These are phyloP conservation scores for Cercospora sp. DNA, from an alignment of 2,329 filamentous ascomycete species.

Conservation along the genomic window DNA sequence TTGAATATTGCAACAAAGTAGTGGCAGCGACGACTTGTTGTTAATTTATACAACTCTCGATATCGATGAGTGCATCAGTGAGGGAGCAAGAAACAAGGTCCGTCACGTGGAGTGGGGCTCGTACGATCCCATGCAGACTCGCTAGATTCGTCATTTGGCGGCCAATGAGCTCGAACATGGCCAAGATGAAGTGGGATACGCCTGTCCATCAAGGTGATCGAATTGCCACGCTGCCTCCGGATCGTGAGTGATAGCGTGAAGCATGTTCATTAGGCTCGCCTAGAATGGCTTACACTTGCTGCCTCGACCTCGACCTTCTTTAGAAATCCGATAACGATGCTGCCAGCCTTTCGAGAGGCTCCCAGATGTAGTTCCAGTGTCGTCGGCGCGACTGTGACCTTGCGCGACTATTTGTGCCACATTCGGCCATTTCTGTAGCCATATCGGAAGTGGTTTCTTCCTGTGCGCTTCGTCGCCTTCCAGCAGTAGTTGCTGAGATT, in stretches of 20 bases:
- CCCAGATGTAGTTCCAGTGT: not conserved
- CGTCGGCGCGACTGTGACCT: not conserved
- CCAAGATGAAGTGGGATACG: not conserved
- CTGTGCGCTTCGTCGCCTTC: not conserved
- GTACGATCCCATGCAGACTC: conserved; percentile 4
- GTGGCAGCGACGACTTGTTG: not conserved
- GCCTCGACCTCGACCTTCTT: not conserved
- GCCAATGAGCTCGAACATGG: not conserved
- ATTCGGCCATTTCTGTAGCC: not conserved
- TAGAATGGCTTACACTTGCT: not conserved
- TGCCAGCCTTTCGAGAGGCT: not conserved
- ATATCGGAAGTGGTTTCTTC: not conserved
- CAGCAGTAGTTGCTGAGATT: not conserved
- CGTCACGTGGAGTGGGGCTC: conserved; percentile 12
- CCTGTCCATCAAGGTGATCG: conserved; percentile 6
- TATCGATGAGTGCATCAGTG: not conserved
- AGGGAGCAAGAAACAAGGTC: not conserved
- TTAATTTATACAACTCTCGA: not conserved
- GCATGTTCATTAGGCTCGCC: not conserved
- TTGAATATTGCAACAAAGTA: not conserved
- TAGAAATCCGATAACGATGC: not conserved
- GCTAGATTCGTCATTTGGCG: not conserved
- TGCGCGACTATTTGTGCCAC: not conserved
- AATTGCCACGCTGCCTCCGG: not conserved
- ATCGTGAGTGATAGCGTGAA: not conserved